These are phyloP conservation scores for Nitzschia inconspicua DNA, from an alignment of 108 stramenopile genomes.

Conservation along the genomic window DNA sequence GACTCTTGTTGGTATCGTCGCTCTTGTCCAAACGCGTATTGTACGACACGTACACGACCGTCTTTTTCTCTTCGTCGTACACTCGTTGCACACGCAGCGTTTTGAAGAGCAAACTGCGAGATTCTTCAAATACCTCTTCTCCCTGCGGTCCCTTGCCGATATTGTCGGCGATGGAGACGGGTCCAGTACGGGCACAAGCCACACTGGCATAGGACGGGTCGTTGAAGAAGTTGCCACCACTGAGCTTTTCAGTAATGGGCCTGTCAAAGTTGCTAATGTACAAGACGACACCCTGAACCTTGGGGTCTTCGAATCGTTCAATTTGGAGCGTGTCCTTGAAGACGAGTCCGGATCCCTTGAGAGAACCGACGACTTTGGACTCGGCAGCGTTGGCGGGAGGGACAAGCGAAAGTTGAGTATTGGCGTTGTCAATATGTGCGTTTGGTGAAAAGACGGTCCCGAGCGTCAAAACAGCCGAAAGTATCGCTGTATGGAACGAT, in stretches of 20 bases:
- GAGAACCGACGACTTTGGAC: constrained; percentile 55
- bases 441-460: background rate
- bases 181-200: constrained; percentile 71
- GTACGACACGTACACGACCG: constrained; percentile 84
- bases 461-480: constrained; percentile 6
- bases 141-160: constrained; percentile 63
- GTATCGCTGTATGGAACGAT: background rate
- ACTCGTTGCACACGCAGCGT: constrained; percentile 81
- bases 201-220: constrained; percentile 85
- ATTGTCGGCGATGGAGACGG: constrained; percentile 66
- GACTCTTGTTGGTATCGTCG: constrained; percentile 80
- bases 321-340: constrained; percentile 85
- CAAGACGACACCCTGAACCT: constrained; percentile 71
- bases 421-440: no score
- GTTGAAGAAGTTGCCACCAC: constrained; percentile 68
- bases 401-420: no score
- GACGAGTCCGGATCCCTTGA: constrained; percentile 78
- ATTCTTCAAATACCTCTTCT: constrained; percentile 88
- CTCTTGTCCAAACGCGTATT: constrained; percentile 88
- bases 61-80: constrained; percentile 79
- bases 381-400: constrained; percentile 45
- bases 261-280: constrained; percentile 90
- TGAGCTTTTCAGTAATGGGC: constrained; percentile 80
- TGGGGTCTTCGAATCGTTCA: constrained; percentile 86
- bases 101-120: constrained; percentile 81